Evolutionary conservation across 306 rosid genomes (phyloP), one percentile per base, ranked within the genome.

Genomic region (Rosa persica): DNA sequence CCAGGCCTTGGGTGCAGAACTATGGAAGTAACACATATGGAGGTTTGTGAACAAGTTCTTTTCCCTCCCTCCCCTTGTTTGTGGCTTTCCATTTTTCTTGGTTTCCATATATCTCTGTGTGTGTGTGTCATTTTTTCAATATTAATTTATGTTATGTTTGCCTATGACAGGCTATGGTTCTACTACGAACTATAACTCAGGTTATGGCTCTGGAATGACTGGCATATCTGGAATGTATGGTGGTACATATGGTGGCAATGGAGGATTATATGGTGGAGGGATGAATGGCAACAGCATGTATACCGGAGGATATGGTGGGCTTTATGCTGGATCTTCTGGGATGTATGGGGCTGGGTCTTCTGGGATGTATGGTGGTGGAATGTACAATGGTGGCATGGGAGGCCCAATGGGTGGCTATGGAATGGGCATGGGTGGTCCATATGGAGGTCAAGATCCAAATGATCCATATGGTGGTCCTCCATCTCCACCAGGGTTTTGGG

Each of bases 401-500:
- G 91, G 94, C 72, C 83, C 77, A 11, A 79, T 94, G 96, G 93
- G 98, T 83, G 92, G 97, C 81, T 87, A 88, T 86, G 98, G 98
- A 77, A 92, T 83, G 91, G 91, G 91, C 38, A 79, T 92, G 97
- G 93, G 89, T 64, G 93, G 97, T 79, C 92, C 98, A 82, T 86
- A 85, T 81, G 98, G 98, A 15, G 90, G 68, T 54, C 91, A 95
- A 83, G 98, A 95, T 87, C 98, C 98, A 78, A 95, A 95, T 81
- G 98, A 95, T 87, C 98, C 98, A 78, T 92, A 95, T 81, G 93
- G 92, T 42, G 85, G 81, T 78, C 98, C 98, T 76, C 88, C 99
- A 70, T 88, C 99, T 78, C 98, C 96, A 3, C 99, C 98, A 43
- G 98, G 98, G 44, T 91, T 95, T 84, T 95, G 99, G 99, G 86